Conservation (phyloP, 2,329 filamentous ascomycete genomes). For the Sarocladiaceae sp. region DNA sequence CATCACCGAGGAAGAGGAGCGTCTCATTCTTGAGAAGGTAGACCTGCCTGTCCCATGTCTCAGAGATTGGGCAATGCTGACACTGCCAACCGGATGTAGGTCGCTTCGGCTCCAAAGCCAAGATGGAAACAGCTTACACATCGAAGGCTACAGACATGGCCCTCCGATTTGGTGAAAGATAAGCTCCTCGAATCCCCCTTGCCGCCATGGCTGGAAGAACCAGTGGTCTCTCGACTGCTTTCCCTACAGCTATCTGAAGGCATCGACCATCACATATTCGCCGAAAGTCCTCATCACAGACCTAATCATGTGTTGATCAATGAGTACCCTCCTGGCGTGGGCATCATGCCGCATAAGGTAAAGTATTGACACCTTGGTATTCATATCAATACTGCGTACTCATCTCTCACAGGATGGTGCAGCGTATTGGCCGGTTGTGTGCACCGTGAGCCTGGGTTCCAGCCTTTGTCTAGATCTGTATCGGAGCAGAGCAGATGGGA, state of each 20-base stretch:
- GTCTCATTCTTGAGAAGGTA: slow-evolving; percentile 64
- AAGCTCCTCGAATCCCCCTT: slow-evolving; percentile 68
- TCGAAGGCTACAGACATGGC: slow-evolving; percentile 85
- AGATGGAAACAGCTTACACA: slow-evolving; percentile 86
- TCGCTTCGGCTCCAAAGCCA: slow-evolving; percentile 60
- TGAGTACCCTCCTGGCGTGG: slow-evolving; percentile 79
- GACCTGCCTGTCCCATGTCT: background rate
- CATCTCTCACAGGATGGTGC: slow-evolving; percentile 55
- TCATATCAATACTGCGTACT: background rate
- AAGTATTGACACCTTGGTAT: slow-evolving; percentile 11
- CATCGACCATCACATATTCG: slow-evolving; percentile 39
- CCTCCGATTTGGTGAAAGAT: slow-evolving; percentile 73
- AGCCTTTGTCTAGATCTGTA: slow-evolving; percentile 74
- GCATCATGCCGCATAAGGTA: slow-evolving; percentile 92
- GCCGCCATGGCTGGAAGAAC: slow-evolving; percentile 66
- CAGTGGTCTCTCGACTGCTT: slow-evolving; percentile 57
- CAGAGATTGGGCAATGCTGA: background rate
- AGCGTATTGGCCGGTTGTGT: slow-evolving; percentile 82
- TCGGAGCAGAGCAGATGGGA: slow-evolving; percentile 54
- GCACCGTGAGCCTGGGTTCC: slow-evolving; percentile 79
- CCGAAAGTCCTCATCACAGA: slow-evolving; percentile 60
- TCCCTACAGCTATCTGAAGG: slow-evolving; percentile 36
- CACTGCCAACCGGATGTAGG: slow-evolving; percentile 29
- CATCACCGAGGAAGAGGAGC: slow-evolving; percentile 70
- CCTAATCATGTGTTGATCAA: slow-evolving; percentile 95